Base-by-base conservation (phyloP, 139 green algal species). In the Protoeuglena noctilucae region DNA sequence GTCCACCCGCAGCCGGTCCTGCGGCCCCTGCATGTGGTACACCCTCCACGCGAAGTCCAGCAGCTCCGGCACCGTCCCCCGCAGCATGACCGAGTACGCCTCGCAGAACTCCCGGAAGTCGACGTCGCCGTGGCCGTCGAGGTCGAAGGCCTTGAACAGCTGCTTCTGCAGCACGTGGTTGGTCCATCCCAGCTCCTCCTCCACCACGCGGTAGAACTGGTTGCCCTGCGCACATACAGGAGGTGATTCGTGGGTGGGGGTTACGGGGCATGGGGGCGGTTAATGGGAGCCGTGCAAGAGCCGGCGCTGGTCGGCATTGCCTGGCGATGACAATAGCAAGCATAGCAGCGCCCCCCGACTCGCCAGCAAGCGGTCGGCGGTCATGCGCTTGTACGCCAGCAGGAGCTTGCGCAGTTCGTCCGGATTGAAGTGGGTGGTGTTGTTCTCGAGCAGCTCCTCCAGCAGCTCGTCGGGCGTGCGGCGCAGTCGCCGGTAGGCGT, bases 61-160 rank as follows among this genome's bases (percentile, higher is more conserved):
- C 7, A 68, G 29, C 48, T 68, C 61, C 19, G 55, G 61, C 25
- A 68, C 61, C 14, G 61, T 63, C 12, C 61, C 61, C 21, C 61
- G 53, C 45, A 68, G 47, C 46, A 68, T 58, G 26, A 54, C 58
- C 12, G 61, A 62, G 49, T 68, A 68, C 22, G 52, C 61, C 54
- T 57, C 40, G 30, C 17, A 29, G 27, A 68, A 68, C 39, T 68
- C 61, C 16, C 18, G 26, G 50, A 68, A 68, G 46, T 50, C 48
- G 30, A 68, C 54, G 25, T 68, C 61, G 26, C 61, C 61, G n/a
- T 63, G 53, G 5, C 27, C 54, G 28, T 68, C 46, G 2, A 61
- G 5, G 54, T 68, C 61, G 30, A 68, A 68, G 6, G 61, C 61
- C 54, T 58, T 58, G 26, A 62, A 68, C 17, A 68, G 61, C 54